Evolutionary conservation across 2,329 filamentous ascomycete species (phyloP).

Genomic region (Trichoderma sp.): DNA sequence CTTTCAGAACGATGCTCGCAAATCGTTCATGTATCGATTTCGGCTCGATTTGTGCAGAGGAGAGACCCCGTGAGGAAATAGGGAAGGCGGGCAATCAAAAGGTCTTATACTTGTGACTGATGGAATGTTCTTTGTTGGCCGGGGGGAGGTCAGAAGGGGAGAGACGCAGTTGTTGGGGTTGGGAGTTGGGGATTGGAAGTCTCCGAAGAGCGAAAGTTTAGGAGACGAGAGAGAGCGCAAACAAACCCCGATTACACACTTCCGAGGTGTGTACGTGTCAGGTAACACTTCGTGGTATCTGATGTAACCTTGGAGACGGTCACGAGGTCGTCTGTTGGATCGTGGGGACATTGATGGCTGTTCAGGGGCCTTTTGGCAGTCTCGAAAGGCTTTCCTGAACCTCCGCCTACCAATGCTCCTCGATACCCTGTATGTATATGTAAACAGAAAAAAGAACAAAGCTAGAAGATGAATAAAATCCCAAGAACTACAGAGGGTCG

Average conservation of each 20-base stretch:
- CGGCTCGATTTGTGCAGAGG: slow-evolving; percentile 2
- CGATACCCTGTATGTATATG: neutral
- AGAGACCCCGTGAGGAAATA: neutral
- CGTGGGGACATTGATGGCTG: neutral
- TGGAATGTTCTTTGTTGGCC: slow-evolving; percentile 3
- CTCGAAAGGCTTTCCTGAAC: no score
- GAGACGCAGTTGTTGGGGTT: slow-evolving; percentile 5
- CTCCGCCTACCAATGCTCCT: neutral
- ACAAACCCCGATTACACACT: slow-evolving; percentile 24
- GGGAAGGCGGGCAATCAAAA: slow-evolving; percentile 14
- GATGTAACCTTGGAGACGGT: neutral
- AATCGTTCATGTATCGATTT: slow-evolving; percentile 7
- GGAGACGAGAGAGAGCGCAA: slow-evolving; percentile 3
- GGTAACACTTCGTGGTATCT: neutral
- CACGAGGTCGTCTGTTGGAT: neutral
- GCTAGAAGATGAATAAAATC: no score
- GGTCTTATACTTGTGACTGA: slow-evolving; percentile 10
- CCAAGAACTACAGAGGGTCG: no score
- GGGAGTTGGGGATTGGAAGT: neutral
- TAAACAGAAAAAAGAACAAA: no score
- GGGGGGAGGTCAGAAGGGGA: neutral
- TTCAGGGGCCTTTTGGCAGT: neutral
- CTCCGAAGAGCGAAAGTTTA: neutral
- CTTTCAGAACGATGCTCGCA: slow-evolving; percentile 3
- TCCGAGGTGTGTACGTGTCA: slow-evolving; percentile 20